Conservation (phyloP, 108 stramenopile species). For the Nitzschia inconspicua region DNA sequence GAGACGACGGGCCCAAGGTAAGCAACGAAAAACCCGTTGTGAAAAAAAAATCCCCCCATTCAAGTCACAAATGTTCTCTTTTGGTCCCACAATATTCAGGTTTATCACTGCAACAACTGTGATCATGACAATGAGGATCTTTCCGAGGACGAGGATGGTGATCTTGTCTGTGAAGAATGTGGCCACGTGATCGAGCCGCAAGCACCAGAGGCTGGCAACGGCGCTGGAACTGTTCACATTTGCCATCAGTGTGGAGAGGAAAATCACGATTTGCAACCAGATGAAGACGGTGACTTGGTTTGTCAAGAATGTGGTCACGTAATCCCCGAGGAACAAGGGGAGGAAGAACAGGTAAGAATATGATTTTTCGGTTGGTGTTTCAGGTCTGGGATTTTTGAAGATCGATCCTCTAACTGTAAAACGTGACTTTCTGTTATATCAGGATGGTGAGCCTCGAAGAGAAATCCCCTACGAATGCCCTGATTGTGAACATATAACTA, state of each 20-base stretch:
- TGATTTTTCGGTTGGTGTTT: not conserved
- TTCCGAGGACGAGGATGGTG: conserved; percentile 21
- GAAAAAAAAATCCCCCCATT: too few relatives aligned
- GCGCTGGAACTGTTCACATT: conserved; percentile 3
- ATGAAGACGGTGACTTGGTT: conserved; percentile 35
- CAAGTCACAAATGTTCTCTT: too few relatives aligned
- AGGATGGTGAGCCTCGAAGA: not conserved
- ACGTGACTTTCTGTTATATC: not conserved
- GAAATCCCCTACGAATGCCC: conserved; percentile 6
- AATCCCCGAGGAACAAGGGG: conserved; percentile 11
- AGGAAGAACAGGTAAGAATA: conserved; percentile 23
- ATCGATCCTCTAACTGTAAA: not conserved
- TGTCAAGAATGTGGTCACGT: conserved; percentile 30
- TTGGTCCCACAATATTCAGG: too few relatives aligned
- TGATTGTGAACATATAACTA: conserved; percentile 23
- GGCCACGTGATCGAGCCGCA: conserved; percentile 12
- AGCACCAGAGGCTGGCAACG: not conserved
- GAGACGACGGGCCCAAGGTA: not conserved
- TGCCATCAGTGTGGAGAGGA: conserved; percentile 24
- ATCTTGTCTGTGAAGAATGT: conserved; percentile 27
- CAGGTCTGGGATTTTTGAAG: not conserved
- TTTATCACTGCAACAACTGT: conserved; percentile 17
- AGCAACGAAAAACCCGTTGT: conserved; percentile 1
- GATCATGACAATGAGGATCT: conserved; percentile 14
- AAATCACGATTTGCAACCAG: conserved; percentile 19